Conservation (phyloP, 371 early-diverging fungal genomes). For the Mucor plumbeus region DNA sequence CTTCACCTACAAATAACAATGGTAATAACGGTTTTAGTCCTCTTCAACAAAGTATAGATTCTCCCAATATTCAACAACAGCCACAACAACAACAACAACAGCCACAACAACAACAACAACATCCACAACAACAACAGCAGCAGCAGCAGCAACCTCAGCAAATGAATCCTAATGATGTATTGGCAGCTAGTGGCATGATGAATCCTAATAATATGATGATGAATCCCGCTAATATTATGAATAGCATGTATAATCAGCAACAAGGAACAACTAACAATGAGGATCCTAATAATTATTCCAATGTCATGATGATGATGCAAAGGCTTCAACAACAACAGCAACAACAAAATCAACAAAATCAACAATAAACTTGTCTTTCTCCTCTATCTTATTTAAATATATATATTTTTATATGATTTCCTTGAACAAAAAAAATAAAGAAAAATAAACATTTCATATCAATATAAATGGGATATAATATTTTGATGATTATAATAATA, state of each 20-base stretch:
- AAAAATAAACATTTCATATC: not conserved
- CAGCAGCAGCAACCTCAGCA: slow-evolving; percentile 24
- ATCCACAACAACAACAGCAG: not conserved
- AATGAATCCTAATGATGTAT: slow-evolving; percentile 37
- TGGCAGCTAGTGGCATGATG: slow-evolving; percentile 38
- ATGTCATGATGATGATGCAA: slow-evolving; percentile 51
- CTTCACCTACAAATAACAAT: slow-evolving; percentile 12
- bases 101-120: slow-evolving; percentile 26
- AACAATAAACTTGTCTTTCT: not conserved
- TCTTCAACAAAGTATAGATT: slow-evolving; percentile 29
- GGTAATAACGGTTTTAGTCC: slow-evolving; percentile 28
- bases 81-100: not conserved
- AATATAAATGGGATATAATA: not conserved
- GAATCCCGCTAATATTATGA: slow-evolving; percentile 23
- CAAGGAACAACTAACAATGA: slow-evolving; percentile 15
- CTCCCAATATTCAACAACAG: slow-evolving; percentile 27
- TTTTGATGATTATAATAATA: too few relatives aligned
- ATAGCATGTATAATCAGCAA: slow-evolving; percentile 21
- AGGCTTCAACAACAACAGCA: slow-evolving; percentile 40
- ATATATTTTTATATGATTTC: not conserved
- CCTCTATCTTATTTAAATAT: not conserved
- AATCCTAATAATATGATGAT: slow-evolving; percentile 36
- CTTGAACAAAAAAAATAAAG: not conserved
- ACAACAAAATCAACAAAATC: slow-evolving; percentile 11
- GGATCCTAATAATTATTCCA: slow-evolving; percentile 33